Base-by-base conservation (phyloP, 768 basidiomycete species). In the Kwoniella heveanensis region DNA sequence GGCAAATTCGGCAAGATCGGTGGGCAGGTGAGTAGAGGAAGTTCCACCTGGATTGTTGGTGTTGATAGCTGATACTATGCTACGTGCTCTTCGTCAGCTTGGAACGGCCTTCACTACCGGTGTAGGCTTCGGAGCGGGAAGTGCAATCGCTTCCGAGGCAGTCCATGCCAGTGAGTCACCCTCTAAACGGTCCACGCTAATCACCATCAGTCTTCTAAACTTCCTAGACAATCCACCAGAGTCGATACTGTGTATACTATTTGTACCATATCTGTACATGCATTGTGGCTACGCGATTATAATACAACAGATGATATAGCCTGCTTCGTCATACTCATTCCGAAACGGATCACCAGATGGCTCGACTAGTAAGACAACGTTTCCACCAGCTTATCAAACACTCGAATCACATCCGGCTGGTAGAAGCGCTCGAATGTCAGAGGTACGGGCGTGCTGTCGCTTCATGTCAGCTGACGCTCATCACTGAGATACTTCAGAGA, bases 391-490 rank as follows among this genome's bases (percentile, higher is more conserved):
- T 87, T 89, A 73, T 95, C 92, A 62, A 93, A 77, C 44, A 96
- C 83, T 54, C 92, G 85, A 66, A 97, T 83, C 1, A 88, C 83
- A 76, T 96, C 93, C 0, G 93, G 93, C 71, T 93, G 87, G 80
- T 89, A 87, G 80, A 96, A 95, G 80, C 91, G 93, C 82, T 97
- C 93, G 71, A 86, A 96, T 60, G 89, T 88, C 68, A 96, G 82
- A 36, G 86, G 89, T 24, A 87, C 87, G 1, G 92, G 92, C n/a
- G 88, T 86, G 69, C 91, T 93, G 59, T 15, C 24, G 66, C 32
- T 17, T n/a, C 22, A n/a, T n/a, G 57, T 26, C 17, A 22, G 21
- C 22, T 57, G 36, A 68, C 62, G 52, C 32, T n/a, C 27, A 17
- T n/a, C 12, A 27, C n/a, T 36, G 26, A 4, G 26, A 15, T 24